Evolutionary conservation across 2,329 filamentous ascomycete genomes (phyloP).

Genomic region (Chaetomium olivaceum): DNA sequence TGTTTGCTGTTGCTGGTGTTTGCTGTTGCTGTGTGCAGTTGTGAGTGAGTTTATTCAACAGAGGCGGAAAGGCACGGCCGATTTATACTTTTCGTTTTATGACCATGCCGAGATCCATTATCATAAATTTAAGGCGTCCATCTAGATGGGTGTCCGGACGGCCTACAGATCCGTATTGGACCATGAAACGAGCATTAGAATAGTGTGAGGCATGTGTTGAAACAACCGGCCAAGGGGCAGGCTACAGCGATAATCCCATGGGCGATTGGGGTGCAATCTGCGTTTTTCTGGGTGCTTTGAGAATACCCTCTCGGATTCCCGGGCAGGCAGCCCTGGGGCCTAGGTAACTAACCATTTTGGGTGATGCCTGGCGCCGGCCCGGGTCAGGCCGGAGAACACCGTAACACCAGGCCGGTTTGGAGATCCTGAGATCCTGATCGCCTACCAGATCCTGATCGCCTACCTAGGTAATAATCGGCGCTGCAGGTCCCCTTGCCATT

Average conservation of each 20-base stretch:
- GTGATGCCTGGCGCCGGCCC: not conserved
- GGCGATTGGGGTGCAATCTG: slow-evolving; percentile 1
- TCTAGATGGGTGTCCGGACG: not conserved
- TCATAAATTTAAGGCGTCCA: not conserved
- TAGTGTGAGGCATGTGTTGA: not conserved
- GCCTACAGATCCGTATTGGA: not conserved
- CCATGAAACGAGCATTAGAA: slow-evolving; percentile 1
- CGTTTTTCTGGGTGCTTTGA: not conserved
- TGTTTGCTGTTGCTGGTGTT: not conserved
- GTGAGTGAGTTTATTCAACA: slow-evolving; percentile 1
- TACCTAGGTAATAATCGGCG: slow-evolving; percentile 3
- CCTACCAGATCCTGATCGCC: not conserved
- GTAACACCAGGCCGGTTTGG: slow-evolving; percentile 2
- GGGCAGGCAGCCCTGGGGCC: not conserved
- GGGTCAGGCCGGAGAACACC: not conserved
- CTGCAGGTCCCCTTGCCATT: not conserved
- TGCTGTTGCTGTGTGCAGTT: not conserved
- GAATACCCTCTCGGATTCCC: not conserved
- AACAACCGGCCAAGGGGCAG: slow-evolving; percentile 2
- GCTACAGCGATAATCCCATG: not conserved
- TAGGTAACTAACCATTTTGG: not conserved
- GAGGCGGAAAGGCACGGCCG: not conserved
- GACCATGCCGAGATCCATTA: not conserved
- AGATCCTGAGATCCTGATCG: not conserved
- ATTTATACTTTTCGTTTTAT: slow-evolving; percentile 3